Evolutionary conservation across 2,329 filamentous ascomycete genomes (phyloP), one percentile per base, ranked within the genome.

Genomic region (Alternaria sp.): DNA sequence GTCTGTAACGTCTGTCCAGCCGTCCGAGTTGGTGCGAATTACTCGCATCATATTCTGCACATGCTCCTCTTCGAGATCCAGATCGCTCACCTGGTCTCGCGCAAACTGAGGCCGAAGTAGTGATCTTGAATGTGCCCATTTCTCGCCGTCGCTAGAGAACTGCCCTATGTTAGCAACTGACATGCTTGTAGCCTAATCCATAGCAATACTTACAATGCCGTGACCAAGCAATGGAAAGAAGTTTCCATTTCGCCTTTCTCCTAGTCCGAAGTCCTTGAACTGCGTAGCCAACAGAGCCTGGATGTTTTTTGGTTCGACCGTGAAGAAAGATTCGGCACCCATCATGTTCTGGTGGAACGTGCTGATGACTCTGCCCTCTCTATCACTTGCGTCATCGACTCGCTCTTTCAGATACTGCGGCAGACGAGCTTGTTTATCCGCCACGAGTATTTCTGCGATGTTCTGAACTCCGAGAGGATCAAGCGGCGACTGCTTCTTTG

Each of bases 391-490:
- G 26, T 64, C 63, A 11, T 73, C 64, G 4, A 68, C 57, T 5
- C 67, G 64, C 3, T 65, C 55, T 7, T 67, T 58, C 3, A 73
- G 41, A 44, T 66, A 76, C 5, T 69, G 83, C 5, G 81, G 71
- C 0, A 72, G 30, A 12, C 71, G 54, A 42, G 72, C 72, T 22
- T 68, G 59, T 16, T 77, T 80, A 38, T 81, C 60, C 1, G 81
- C 78, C 9, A 74, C 74, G 7, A 82, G 44, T 30, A 81, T 78
- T 20, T 72, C 62, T 32, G 69, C 52, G 59, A 86, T 77, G 49
- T 81, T 71, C 64, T 84, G 81, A n/a, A 84, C 66, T 5, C 86
- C 86, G 2, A 87, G 72, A 47, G 87, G 66, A 3, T 80, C 79
- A 65, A 84, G 79, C 0, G 20, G 8, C 20, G 28, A 42, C n/a